Percentiles rank a stretch among this genome's conserved stretches.
phyloP scores from a whole-genome alignment of 768 basidiomycete genomes.

The Chalciporus chontae region DNA sequence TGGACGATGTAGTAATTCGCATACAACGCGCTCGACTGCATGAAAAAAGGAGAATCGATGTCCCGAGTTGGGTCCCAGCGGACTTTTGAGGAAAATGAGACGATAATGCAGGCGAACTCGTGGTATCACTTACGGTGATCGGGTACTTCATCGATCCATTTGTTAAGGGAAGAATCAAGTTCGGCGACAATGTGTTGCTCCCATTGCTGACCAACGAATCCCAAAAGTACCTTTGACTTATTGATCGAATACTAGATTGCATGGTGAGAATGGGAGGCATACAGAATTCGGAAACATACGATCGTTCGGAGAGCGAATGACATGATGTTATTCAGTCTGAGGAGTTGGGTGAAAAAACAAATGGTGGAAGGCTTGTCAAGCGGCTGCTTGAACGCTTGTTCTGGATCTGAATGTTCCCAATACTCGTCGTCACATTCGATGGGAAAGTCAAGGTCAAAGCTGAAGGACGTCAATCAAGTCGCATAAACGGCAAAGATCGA shows the following conservation, averaged over 20 bases:
- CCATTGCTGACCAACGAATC: constrained; percentile 50
- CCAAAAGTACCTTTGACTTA: constrained; percentile 52
- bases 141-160: constrained; percentile 75
- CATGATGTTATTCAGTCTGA: constrained; percentile 62
- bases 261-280: background rate
- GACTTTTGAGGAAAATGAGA: constrained; percentile 25
- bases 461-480: constrained; percentile 19
- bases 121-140: constrained; percentile 28
- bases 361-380: constrained; percentile 51
- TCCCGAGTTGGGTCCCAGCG: constrained; percentile 45
- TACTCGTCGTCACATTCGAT: constrained; percentile 69
- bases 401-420: constrained; percentile 51
- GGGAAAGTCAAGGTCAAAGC: constrained; percentile 60
- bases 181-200: constrained; percentile 66
- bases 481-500: background rate
- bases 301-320: constrained; percentile 62
- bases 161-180: constrained; percentile 71
- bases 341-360: constrained; percentile 47
- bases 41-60: constrained; percentile 34
- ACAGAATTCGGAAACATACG: constrained; percentile 29
- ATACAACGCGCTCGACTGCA: constrained; percentile 51
- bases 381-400: constrained; percentile 59
- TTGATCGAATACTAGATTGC: constrained; percentile 64
- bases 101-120: background rate
- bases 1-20: constrained; percentile 52